phyloP scores from a whole-genome alignment of 2,329 filamentous ascomycete genomes.

The Aquanectria penicillioides region DNA sequence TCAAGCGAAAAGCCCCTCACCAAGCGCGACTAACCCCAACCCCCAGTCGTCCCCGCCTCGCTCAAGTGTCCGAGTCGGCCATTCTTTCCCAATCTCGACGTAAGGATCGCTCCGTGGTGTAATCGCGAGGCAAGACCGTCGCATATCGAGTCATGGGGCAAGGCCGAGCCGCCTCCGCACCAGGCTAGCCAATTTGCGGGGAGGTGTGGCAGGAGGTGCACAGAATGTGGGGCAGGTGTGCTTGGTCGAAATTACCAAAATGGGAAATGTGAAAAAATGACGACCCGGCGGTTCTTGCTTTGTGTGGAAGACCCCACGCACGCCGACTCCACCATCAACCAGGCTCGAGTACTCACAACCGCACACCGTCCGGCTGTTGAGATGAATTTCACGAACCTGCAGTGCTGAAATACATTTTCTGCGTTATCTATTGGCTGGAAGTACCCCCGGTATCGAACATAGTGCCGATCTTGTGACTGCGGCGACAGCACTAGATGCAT shows the following conservation, averaged over 20 bases:
- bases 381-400: not conserved
- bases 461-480: constrained; percentile 12
- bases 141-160: constrained; percentile 5
- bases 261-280: too few relatives aligned
- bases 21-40: not conserved
- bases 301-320: not conserved
- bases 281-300: constrained; percentile 11
- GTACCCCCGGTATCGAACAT: not conserved
- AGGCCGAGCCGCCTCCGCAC: not conserved
- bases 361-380: not conserved
- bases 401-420: not conserved
- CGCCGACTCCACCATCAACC: not conserved
- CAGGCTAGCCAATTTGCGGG: constrained; percentile 1
- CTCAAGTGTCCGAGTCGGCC: constrained; percentile 12
- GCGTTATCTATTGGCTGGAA: constrained; percentile 15
- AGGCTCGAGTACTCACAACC: not conserved
- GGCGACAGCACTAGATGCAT: constrained; percentile 3
- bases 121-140: not conserved
- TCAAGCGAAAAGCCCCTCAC: not conserved
- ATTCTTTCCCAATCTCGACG: constrained; percentile 11
- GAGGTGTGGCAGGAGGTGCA: constrained; percentile 9
- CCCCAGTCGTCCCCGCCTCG: not conserved
- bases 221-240: not conserved
- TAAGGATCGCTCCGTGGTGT: not conserved
- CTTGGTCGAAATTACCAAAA: constrained; percentile 8